Evolutionary conservation across 1,284 basidiomycete species (phyloP), one percentile per base, ranked within the genome.

Genomic region (Xerocomus amazonicus): DNA sequence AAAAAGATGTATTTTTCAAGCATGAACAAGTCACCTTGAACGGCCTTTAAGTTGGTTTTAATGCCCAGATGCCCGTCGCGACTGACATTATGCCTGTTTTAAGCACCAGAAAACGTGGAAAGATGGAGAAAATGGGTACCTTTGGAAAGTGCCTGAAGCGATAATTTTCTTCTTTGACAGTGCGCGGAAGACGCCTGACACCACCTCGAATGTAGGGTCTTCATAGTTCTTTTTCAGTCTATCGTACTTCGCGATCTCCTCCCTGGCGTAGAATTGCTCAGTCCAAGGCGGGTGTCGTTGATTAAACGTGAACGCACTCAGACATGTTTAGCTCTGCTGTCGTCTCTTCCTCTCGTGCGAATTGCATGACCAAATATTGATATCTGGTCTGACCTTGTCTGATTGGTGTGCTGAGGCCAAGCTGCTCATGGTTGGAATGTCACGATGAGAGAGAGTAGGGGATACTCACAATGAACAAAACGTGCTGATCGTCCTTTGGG

Each of bases 1-100:
- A 98, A 99, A 71, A 99, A 92, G 44, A 99, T 79, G 67, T 90
- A 92, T 80, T 97, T 97, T 68, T 99, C 97, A 55, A 99, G 84
- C 74, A 98, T 84, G 79, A 97, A 99, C 26, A 99, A 83, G 68
- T 97, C 92, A 55, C 97, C 97, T 69, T 97, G 95, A 13, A 91
- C 83, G 38, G 97, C 97, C 73, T 99, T 99, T 63, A 99, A 80
- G 70, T 98, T 98, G 59, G 93, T 95, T 74, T 98, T 98, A 73
- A 99, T 82, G 17, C 86, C 84, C 6, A 87, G 84, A 56, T 87
- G 86, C 9, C 85, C 84, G 51, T 81, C 81, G 13, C 84, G 86
- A 58, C 87, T 90, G 51, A 6, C 42, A 41, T 38, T 8, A 23
- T 23, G 35, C 6, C 26, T 39, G 23, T 27, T 35, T 17, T 55